These are phyloP conservation scores for Neurospora hispaniola DNA, from an alignment of 495 filamentous ascomycete genomes.

Conservation along the genomic window DNA sequence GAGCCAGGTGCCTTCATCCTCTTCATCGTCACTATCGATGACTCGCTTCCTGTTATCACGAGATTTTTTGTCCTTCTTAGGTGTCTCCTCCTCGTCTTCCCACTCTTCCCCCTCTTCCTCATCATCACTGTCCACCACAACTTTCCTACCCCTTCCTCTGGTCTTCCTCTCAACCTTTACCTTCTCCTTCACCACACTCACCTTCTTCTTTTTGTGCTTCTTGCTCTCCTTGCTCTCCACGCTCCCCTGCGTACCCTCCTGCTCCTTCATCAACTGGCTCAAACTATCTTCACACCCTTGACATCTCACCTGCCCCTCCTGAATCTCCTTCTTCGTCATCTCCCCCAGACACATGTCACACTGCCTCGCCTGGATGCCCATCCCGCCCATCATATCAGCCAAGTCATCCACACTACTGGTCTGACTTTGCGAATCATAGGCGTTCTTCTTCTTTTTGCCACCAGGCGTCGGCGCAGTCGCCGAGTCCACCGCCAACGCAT, in stretches of 20 bases:
- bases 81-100: slow-evolving; percentile 27
- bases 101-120: slow-evolving; percentile 29
- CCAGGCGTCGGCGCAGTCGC: slow-evolving; percentile 24
- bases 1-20: slow-evolving; percentile 55
- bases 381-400: slow-evolving; percentile 71
- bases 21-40: slow-evolving; percentile 57
- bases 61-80: slow-evolving; percentile 26
- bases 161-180: slow-evolving; percentile 26
- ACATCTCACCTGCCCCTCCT: slow-evolving; percentile 42
- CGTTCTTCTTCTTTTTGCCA: slow-evolving; percentile 25
- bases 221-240: slow-evolving; percentile 14
- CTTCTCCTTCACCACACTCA: slow-evolving; percentile 20
- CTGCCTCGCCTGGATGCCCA: slow-evolving; percentile 69
- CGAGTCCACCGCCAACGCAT: slow-evolving; percentile 60
- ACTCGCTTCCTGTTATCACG: slow-evolving; percentile 39
- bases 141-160: neutral
- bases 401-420: slow-evolving; percentile 54
- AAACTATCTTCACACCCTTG: slow-evolving; percentile 19
- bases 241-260: neutral
- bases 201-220: slow-evolving; percentile 18
- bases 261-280: slow-evolving; percentile 26
- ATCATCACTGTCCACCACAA: neutral
- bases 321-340: slow-evolving; percentile 47
- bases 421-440: slow-evolving; percentile 33
- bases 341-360: slow-evolving; percentile 82